Conservation (phyloP, 2,329 filamentous ascomycete genomes). For the Fusarium begoniae region DNA sequence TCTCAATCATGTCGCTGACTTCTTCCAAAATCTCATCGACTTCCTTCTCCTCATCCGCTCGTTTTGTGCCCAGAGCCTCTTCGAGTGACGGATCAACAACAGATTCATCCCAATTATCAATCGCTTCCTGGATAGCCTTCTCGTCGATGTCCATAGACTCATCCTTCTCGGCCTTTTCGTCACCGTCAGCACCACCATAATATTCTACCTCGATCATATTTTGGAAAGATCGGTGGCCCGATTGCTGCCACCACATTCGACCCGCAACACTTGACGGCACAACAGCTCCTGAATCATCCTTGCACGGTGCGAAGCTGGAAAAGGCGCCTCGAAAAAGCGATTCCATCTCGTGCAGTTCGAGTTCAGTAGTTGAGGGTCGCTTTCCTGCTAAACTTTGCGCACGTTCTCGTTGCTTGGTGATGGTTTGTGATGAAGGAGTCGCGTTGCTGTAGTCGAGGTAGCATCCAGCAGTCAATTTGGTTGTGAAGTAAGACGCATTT, state of each 20-base stretch:
- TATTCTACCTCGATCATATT: conserved; percentile 67
- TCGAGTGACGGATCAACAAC: conserved; percentile 67
- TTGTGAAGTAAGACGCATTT: conserved; percentile 70
- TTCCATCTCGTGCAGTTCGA: conserved; percentile 74
- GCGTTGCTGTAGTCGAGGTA: conserved; percentile 77
- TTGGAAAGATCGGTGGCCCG: conserved; percentile 72
- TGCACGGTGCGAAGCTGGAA: conserved; percentile 80
- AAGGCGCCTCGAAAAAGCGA: conserved; percentile 80
- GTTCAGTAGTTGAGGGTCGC: conserved; percentile 64
- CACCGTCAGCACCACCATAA: conserved; percentile 52
- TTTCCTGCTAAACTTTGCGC: conserved; percentile 72
- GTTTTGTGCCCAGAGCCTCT: conserved; percentile 60
- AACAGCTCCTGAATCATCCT: conserved; percentile 76
- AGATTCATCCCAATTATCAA: conserved; percentile 67
- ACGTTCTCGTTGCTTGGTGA: conserved; percentile 75
- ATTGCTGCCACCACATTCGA: conserved; percentile 80
- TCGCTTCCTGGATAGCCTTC: conserved; percentile 60
- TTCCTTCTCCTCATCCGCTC: conserved; percentile 71
- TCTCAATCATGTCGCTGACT: conserved; percentile 80
- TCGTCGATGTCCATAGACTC: conserved; percentile 59
- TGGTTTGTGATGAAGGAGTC: conserved; percentile 61
- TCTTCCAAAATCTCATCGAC: conserved; percentile 76
- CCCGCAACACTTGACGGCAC: conserved; percentile 73
- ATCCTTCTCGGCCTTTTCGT: conserved; percentile 46
- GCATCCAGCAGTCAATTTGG: conserved; percentile 71